Base-by-base conservation (phyloP, 1,139 yeast genomes). In the Sugiyamaella paludigena region DNA sequence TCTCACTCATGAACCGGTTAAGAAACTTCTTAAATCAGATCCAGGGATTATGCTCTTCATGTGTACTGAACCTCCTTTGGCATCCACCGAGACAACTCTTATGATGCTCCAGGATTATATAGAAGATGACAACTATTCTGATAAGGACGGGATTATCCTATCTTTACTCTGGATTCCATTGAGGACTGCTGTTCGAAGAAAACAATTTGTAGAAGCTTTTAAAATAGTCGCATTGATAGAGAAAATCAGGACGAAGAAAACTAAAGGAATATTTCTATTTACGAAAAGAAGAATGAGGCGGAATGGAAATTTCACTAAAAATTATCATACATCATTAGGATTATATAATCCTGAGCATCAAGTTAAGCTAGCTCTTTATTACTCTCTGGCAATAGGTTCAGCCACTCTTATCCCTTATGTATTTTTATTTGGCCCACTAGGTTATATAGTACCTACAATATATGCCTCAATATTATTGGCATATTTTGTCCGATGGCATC, bases 181-280 rank as follows among this genome's bases (percentile, higher is more conserved):
- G 8, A 34, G 55, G 9, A 35, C 36, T 27, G 51, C 52, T 2
- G 24, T 50, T 16, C 36, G 30, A 11, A 32, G 43, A 9, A 41
- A 41, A 12, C 48, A 46, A 10, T 41, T 51, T 33, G 31, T 11
- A 11, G 39, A 41, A n/a, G 50, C 50, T 26, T 47, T 47, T 19
- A 35, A 42, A 13, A 29, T 42, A 3, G 50, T 47, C 13, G 50
- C 41, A 27, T 27, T 46, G 19, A 9, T 33, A 19, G 24, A 19
- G 24, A 19, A 19, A 19, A 19, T 13, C 19, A 16, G 4, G 15
- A 24, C 26, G 35, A 33, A 9, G 35, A 27, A 12, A 11, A 27
- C 34, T 39, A 28, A 30, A 2, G 19, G 29, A 28, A 39, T 12
- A 8, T 28, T 12, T 27, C 26, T 37, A 37, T 27, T 37, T 27